Evolutionary conservation across 208 protist genomes (phyloP), one percentile per base, ranked within the genome.

Genomic region (Strigomonas oncopelti): DNA sequence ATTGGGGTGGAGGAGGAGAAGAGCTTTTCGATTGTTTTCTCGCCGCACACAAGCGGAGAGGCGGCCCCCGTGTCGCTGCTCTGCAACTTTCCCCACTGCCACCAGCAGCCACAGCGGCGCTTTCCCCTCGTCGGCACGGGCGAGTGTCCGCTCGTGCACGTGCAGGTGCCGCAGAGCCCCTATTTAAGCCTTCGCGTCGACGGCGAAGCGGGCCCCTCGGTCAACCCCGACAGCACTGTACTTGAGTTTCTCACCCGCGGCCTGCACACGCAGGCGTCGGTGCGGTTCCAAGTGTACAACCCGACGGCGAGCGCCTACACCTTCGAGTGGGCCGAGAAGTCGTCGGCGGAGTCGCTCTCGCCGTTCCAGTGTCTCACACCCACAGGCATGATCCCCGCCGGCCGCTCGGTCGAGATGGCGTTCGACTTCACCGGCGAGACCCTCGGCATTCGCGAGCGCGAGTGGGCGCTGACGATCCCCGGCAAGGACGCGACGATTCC

Each of bases 131-230:
- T 70, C 29, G 97, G 96, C 18, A 71, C 65, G 14, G 88, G 81
- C 11, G 83, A 89, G 67, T 96, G 97, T 65, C 97, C 98, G 5
- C 71, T 98, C n/a, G 96, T 98, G 56, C 98, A 99, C 83, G 96
- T 99, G 74, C 85, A 98, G 46, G 64, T 98, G 4, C 83, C 85
- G 3, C 71, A 79, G 11, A 97, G 77, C 38, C 22, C 29, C 31
- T 98, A 98, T 65, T 75, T 98, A 11, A 55, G 31, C 16, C 78
- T 72, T 0, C 85, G 94, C 24, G 59, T 88, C 13, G 83, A 91
- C 38, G 87, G 85, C 32, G 81, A 88, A 61, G 72, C 65, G 14
- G 79, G 81, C 29, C 34, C 56, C 0, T 27, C 69, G 11, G 54
- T 75, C 20, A 63, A 83, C 66, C 78, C 75, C 9, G 74, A 85